phyloP scores from a whole-genome alignment of 148 eudicot genomes.

The Pharnaceum exiguum region DNA sequence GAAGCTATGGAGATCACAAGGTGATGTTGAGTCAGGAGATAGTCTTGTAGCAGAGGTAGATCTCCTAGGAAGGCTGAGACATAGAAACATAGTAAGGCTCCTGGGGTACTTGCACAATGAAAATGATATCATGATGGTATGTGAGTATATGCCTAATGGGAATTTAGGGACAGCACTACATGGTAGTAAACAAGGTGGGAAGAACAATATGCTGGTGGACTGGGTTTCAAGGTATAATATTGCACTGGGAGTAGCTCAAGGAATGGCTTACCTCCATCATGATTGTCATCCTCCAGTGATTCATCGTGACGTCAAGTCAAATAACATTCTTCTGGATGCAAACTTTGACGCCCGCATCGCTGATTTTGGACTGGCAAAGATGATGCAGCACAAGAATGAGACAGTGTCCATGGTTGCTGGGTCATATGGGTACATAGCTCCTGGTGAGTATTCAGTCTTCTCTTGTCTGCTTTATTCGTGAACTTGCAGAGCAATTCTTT shows the following conservation, averaged over 20 bases:
- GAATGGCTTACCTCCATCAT: slow-evolving; percentile 44
- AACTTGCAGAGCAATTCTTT: no score
- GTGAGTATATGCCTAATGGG: slow-evolving; percentile 43
- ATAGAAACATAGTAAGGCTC: slow-evolving; percentile 40
- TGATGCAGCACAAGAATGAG: slow-evolving; percentile 37
- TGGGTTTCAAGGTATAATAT: slow-evolving; percentile 47
- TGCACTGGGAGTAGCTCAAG: slow-evolving; percentile 43
- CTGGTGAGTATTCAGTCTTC: slow-evolving; percentile 23
- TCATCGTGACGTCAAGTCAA: slow-evolving; percentile 41
- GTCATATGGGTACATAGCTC: slow-evolving; percentile 42
- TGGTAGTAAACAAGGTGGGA: slow-evolving; percentile 27
- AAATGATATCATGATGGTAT: slow-evolving; percentile 38
- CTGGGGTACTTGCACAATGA: slow-evolving; percentile 42
- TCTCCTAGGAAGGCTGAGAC: slow-evolving; percentile 40
- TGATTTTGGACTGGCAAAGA: slow-evolving; percentile 43
- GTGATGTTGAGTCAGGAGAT: slow-evolving; percentile 32
- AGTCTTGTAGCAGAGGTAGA: slow-evolving; percentile 35
- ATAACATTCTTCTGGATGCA: slow-evolving; percentile 37
- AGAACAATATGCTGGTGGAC: slow-evolving; percentile 31
- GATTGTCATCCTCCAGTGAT: slow-evolving; percentile 39
- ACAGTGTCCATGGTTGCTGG: slow-evolving; percentile 45
- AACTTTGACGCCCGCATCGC: slow-evolving; percentile 42
- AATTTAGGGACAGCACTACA: slow-evolving; percentile 37
- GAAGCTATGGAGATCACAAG: slow-evolving; percentile 36
- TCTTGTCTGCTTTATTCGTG: not conserved